Conservation (phyloP, 805 yeast species). For the Saturnispora silvae region DNA sequence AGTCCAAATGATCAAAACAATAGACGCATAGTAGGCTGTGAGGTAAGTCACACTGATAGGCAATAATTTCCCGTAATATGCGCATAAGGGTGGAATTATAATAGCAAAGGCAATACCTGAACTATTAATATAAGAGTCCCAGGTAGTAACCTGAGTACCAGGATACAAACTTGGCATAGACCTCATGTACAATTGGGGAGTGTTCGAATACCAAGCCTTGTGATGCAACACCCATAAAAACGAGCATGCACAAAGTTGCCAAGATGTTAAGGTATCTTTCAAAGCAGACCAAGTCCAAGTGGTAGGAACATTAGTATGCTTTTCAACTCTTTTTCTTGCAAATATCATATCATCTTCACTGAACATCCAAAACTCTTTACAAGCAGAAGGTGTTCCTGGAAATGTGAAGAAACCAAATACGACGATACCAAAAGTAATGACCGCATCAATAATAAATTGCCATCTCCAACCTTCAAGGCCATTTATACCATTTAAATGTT, state of each 20-base stretch:
- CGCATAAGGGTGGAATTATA: slow-evolving; percentile 30
- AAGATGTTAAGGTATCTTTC: slow-evolving; percentile 35
- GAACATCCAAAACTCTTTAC: slow-evolving; percentile 28
- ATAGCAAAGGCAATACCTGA: slow-evolving; percentile 15
- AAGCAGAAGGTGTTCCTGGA: slow-evolving; percentile 38
- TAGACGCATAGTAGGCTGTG: slow-evolving; percentile 10
- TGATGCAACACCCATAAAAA: slow-evolving; percentile 21
- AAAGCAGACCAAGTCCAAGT: slow-evolving; percentile 30
- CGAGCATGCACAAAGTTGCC: slow-evolving; percentile 26
- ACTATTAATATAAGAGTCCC: slow-evolving; percentile 12
- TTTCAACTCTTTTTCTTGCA: slow-evolving; percentile 36
- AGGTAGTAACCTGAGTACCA: slow-evolving; percentile 12
- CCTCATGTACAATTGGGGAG: slow-evolving; percentile 20
- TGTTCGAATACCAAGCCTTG: slow-evolving; percentile 25
- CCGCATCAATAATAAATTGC: slow-evolving; percentile 59
- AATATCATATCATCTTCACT: slow-evolving; percentile 32
- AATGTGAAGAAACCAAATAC: slow-evolving; percentile 46
- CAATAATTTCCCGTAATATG: slow-evolving; percentile 24
- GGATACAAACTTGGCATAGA: slow-evolving; percentile 11
- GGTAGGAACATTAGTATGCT: slow-evolving; percentile 26
- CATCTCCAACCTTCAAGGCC: slow-evolving; percentile 64
- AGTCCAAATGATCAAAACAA: slow-evolving; percentile 12
- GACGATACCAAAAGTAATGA: slow-evolving; percentile 49
- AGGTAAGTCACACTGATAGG: slow-evolving; percentile 5
- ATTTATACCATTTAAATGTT: slow-evolving; percentile 34